Conservation (phyloP, 2,329 filamentous ascomycete genomes). For the Cladosporium colombiae region DNA sequence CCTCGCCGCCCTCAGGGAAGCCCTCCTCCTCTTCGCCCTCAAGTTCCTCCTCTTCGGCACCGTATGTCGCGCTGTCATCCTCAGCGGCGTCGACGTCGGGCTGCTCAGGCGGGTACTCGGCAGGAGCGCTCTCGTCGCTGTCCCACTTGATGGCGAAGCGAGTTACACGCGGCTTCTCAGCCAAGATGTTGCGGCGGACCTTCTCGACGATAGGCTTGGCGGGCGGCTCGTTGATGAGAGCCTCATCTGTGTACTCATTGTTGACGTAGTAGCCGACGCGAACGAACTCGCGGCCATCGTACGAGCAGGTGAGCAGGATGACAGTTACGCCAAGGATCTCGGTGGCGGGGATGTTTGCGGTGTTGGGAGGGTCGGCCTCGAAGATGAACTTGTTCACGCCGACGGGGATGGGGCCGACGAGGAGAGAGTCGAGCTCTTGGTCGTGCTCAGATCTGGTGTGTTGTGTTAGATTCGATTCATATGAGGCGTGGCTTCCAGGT, state of each 20-base stretch:
- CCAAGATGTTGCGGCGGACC: conserved; percentile 86
- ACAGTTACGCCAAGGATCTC: conserved; percentile 98
- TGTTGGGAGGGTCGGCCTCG: conserved; percentile 89
- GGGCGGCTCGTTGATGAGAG: conserved; percentile 84
- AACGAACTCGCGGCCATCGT: conserved; percentile 95
- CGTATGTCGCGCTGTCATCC: conserved; percentile 83
- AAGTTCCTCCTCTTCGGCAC: conserved; percentile 76
- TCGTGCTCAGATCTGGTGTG: conserved; percentile 81
- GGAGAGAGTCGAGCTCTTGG: conserved; percentile 94
- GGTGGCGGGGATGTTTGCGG: conserved; percentile 84
- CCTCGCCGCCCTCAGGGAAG: conserved; percentile 53
- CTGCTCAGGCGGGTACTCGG: conserved; percentile 96
- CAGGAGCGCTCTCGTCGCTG: conserved; percentile 92
- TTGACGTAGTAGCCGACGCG: conserved; percentile 99
- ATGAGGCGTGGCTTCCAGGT: background rate
- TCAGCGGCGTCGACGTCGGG: conserved; percentile 86
- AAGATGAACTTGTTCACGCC: conserved; percentile 99
- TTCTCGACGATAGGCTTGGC: conserved; percentile 91
- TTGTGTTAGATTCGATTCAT: background rate
- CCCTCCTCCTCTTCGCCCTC: conserved; percentile 58
- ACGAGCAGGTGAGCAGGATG: conserved; percentile 92
- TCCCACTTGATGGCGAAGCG: conserved; percentile 99
- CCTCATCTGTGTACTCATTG: conserved; percentile 95
- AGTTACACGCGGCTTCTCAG: conserved; percentile 96
- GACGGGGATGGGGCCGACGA: conserved; percentile 95